A percentile compares a stretch with the other conserved stretches of the same genome.
Evolutionary conservation across 2,329 filamentous ascomycete species (phyloP).

Genomic region (Scedosporium minutisporum): DNA sequence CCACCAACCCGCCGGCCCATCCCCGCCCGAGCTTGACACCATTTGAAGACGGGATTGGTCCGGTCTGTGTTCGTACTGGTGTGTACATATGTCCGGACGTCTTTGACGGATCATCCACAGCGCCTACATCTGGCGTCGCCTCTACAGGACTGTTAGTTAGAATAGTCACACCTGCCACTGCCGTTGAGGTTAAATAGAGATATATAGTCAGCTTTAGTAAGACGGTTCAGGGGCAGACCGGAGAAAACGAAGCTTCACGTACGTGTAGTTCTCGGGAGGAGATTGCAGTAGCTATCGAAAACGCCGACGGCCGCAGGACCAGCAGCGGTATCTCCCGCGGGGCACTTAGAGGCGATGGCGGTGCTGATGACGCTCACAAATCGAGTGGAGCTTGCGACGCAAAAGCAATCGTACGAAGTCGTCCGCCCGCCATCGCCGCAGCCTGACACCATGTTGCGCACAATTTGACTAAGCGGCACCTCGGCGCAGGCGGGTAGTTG

Average conservation of each 20-base stretch:
- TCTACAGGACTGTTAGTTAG: background rate
- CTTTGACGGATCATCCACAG: background rate
- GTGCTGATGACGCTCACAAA: background rate
- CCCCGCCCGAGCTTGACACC: too few species aligned
- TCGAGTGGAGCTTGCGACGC: background rate
- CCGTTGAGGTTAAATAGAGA: background rate
- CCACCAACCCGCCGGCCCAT: too few species aligned
- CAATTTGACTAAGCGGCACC: background rate
- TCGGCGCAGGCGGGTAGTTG: background rate
- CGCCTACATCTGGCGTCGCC: background rate
- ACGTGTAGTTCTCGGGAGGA: background rate
- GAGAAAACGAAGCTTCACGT: background rate
- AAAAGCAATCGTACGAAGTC: background rate
- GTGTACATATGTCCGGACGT: background rate
- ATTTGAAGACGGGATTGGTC: slow-evolving; percentile 34
- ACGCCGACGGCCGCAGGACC: background rate
- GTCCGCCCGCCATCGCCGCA: background rate
- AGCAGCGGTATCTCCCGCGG: background rate
- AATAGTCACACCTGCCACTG: background rate
- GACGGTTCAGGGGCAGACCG: background rate
- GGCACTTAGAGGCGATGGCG: background rate
- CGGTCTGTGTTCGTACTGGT: slow-evolving; percentile 18
- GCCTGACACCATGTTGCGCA: background rate
- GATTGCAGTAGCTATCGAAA: background rate
- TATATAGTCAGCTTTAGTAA: background rate